These are phyloP conservation scores for Wakefieldia striispora DNA, from an alignment of 768 basidiomycete species.

Conservation along the genomic window DNA sequence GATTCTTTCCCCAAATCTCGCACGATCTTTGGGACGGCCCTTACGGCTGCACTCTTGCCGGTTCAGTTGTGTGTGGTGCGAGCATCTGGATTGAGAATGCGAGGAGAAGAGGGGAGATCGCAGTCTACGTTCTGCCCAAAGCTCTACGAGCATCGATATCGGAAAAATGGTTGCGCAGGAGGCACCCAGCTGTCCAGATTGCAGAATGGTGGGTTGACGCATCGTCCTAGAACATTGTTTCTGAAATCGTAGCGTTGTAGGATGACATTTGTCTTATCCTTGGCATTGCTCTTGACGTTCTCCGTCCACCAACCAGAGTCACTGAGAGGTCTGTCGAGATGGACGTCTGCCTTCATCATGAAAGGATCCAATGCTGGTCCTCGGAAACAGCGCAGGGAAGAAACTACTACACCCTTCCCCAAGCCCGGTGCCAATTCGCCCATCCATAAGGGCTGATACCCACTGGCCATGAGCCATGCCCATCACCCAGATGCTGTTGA, in stretches of 20 bases:
- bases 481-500: not conserved
- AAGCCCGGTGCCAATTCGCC: not conserved
- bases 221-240: not conserved
- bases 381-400: constrained; percentile 41
- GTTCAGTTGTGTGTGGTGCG: constrained; percentile 66
- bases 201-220: constrained; percentile 51
- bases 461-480: not conserved
- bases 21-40: constrained; percentile 83
- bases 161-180: constrained; percentile 47
- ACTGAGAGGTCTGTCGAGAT: constrained; percentile 71
- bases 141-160: constrained; percentile 67
- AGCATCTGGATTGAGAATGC: constrained; percentile 81
- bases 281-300: constrained; percentile 63
- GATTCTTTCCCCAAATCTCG: constrained; percentile 61
- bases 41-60: constrained; percentile 61
- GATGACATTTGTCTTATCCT: constrained; percentile 56
- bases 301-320: constrained; percentile 60
- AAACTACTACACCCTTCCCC: constrained; percentile 11
- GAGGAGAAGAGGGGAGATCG: constrained; percentile 71
- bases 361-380: constrained; percentile 57
- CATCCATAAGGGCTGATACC: not conserved
- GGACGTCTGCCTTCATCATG: constrained; percentile 65
- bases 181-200: constrained; percentile 38
- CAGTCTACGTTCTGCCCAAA: constrained; percentile 72
- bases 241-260: constrained; percentile 35